phyloP scores from a whole-genome alignment of 345 rosid species.

The Eucalyptus pauciflora region DNA sequence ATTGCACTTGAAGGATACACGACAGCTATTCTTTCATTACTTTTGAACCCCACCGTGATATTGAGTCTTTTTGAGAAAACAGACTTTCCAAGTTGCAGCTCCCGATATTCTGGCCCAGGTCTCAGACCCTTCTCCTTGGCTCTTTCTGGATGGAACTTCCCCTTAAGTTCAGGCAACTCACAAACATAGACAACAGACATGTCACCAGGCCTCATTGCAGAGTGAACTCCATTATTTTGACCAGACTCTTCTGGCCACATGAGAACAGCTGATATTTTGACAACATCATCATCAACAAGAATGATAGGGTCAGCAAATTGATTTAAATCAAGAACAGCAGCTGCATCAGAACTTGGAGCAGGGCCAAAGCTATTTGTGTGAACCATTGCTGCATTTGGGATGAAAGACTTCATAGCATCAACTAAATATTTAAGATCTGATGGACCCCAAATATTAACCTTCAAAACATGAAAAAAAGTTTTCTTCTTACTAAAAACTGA shows the following conservation, averaged over 20 bases:
- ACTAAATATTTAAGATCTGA: constrained; percentile 85
- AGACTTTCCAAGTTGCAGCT: constrained; percentile 72
- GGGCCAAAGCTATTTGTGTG: constrained; percentile 77
- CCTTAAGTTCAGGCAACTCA: constrained; percentile 78
- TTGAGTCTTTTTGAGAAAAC: constrained; percentile 63
- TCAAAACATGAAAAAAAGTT: neutral
- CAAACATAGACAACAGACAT: constrained; percentile 79
- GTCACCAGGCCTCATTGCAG: constrained; percentile 51
- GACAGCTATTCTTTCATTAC: neutral
- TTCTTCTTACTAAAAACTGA: neutral
- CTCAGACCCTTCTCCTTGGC: constrained; percentile 73
- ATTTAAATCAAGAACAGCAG: constrained; percentile 12
- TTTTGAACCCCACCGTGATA: constrained; percentile 46
- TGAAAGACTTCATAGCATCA: constrained; percentile 88
- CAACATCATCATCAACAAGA: constrained; percentile 68
- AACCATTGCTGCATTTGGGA: constrained; percentile 97
- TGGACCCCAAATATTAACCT: constrained; percentile 97
- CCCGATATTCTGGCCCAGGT: constrained; percentile 76
- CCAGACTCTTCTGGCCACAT: constrained; percentile 18
- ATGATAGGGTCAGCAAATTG: constrained; percentile 33
- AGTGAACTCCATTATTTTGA: neutral
- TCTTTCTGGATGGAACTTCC: constrained; percentile 72
- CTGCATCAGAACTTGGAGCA: constrained; percentile 21
- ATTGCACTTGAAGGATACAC: neutral
- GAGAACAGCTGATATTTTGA: constrained; percentile 74